phyloP scores from a whole-genome alignment of 163 green algal species.

The Chlamydomonas reinhardtii region DNA sequence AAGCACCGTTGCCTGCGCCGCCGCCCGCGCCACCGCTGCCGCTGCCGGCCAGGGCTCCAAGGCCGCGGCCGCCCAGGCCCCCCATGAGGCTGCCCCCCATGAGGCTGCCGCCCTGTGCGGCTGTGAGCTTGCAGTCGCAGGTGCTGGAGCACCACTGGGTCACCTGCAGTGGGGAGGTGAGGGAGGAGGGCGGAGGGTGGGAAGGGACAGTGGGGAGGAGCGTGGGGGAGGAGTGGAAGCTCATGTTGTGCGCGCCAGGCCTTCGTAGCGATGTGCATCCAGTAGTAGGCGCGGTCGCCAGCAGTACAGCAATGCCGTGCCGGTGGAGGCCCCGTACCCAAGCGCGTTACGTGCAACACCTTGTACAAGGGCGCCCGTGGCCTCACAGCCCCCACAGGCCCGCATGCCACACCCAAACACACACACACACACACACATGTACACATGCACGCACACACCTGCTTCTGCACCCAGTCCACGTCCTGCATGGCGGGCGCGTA shows the following conservation, averaged over 20 bases:
- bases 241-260: too few relatives aligned
- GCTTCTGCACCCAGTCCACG: constrained; percentile 42
- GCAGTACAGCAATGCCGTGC: too few relatives aligned
- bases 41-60: not conserved
- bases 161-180: not conserved
- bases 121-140: not conserved
- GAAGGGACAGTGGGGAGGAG: too few relatives aligned
- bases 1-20: not conserved
- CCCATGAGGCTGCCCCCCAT: not conserved
- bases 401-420: too few relatives aligned
- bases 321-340: too few relatives aligned
- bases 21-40: not conserved
- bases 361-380: too few relatives aligned
- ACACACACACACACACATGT: not conserved
- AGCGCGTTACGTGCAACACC: too few relatives aligned
- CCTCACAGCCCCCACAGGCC: too few relatives aligned
- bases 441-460: not conserved
- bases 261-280: too few relatives aligned
- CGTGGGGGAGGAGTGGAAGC: too few relatives aligned
- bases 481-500: constrained; percentile 23
- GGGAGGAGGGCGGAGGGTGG: not conserved
- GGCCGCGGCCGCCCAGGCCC: not conserved
- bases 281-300: too few relatives aligned
- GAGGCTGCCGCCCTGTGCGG: not conserved
- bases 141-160: not conserved